Base-by-base conservation (phyloP, 2,329 filamentous ascomycete genomes). In the Penicillium vulpinum region DNA sequence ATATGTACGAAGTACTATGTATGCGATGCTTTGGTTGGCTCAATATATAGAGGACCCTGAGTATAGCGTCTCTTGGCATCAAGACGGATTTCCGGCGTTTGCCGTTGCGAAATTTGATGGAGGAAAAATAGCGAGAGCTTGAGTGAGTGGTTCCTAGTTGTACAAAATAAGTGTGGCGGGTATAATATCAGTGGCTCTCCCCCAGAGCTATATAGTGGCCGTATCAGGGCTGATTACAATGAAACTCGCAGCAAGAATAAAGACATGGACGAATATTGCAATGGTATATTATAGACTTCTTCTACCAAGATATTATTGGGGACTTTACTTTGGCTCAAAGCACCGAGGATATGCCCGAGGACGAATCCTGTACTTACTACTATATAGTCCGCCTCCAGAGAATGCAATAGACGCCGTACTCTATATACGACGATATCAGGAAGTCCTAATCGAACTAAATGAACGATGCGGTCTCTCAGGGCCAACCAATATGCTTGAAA, bases 181-280 rank as follows among this genome's bases (percentile, higher is more conserved):
- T 50, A 62, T n/a, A 56, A 22, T 5, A 39, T 62, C 11, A 35
- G 31, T 2, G 49, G 18, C 22, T 40, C 21, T 7, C 33, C 15
- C 33, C 61, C 18, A 46, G 36, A 24, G 54, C 29, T 47, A 13
- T 40, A 50, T 13, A 59, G 61, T 36, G 59, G 59, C 5, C 41
- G 49, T 31, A 18, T 62, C 3, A 59, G 54, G 41, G 56, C 51
- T 4, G 63, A 54, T 3, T 66, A 61, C 39, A 66, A 66, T 33
- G 51, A 62, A 29, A 66, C 60, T 10, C 63, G 63, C 45, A 43
- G 52, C 13, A 59, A 54, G 36, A 60, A 62, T 51, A 51, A 46
- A 29, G 51, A n/a, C 18, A 57, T 57, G 5, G 57, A 50, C 13
- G 43, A 61, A 39, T 59, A 64, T 31, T 64, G 60, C 46, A 58